phyloP scores from a whole-genome alignment of 192 early-diverging fungal species.

The Coemansia nantahalensis region DNA sequence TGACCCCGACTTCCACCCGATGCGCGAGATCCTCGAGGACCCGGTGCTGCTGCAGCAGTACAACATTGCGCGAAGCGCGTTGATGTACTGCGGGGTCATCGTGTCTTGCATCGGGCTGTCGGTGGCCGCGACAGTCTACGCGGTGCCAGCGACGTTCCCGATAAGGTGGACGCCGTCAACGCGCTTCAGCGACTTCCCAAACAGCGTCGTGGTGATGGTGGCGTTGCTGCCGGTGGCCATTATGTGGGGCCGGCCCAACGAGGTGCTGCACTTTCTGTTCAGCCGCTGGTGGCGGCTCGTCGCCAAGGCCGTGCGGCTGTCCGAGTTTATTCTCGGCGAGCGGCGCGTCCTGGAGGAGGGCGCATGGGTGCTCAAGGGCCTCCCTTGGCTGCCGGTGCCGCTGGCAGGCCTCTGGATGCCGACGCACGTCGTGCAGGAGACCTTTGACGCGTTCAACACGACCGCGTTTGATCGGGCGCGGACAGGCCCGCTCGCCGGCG shows the following conservation, averaged over 20 bases:
- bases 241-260: slow-evolving; percentile 59
- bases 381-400: slow-evolving; percentile 54
- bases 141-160: slow-evolving; percentile 23
- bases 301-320: slow-evolving; percentile 65
- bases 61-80: slow-evolving; percentile 75
- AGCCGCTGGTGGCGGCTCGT: slow-evolving; percentile 71
- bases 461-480: slow-evolving; percentile 20
- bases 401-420: slow-evolving; percentile 54
- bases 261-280: slow-evolving; percentile 57
- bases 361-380: slow-evolving; percentile 50
- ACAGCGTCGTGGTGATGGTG: slow-evolving; percentile 64
- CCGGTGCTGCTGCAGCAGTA: slow-evolving; percentile 71
- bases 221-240: slow-evolving; percentile 47
- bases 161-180: slow-evolving; percentile 21
- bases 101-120: slow-evolving; percentile 68
- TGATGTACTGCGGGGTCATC: slow-evolving; percentile 85
- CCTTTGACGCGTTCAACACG: slow-evolving; percentile 27
- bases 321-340: slow-evolving; percentile 80
- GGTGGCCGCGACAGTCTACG: slow-evolving; percentile 7
- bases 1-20: slow-evolving; percentile 91
- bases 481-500: slow-evolving; percentile 3
- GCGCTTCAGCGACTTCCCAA: slow-evolving; percentile 58
- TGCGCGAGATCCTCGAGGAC: slow-evolving; percentile 88
- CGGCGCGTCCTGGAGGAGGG: slow-evolving; percentile 74
- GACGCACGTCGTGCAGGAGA: slow-evolving; percentile 49